A percentile compares a stretch with the other conserved stretches of the same genome.
These are phyloP conservation scores for Salvia miltiorrhiza DNA, from an alignment of 257 asterid species.

Conservation along the genomic window DNA sequence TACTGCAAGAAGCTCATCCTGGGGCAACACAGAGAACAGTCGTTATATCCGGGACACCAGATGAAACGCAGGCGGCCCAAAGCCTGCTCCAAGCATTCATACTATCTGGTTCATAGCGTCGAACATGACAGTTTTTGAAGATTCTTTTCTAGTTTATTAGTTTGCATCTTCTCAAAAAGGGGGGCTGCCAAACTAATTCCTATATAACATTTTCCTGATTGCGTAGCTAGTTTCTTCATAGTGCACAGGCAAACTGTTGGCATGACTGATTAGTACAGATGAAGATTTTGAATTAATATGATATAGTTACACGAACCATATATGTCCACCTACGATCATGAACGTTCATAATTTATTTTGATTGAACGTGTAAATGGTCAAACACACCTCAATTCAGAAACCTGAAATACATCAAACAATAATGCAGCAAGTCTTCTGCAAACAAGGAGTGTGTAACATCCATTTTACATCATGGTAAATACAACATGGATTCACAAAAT, in stretches of 20 bases:
- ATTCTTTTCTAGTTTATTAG: background rate
- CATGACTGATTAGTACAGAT: background rate
- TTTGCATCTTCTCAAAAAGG: constrained; percentile 1
- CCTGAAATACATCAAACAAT: constrained; percentile 6
- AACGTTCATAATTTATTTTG: background rate
- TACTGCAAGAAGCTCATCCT: constrained; percentile 45
- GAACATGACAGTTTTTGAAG: background rate
- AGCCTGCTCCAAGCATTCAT: constrained; percentile 81
- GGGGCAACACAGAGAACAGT: constrained; percentile 48
- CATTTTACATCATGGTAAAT: constrained; percentile 17
- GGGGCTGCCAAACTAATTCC: background rate
- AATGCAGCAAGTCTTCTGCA: background rate
- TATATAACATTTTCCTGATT: background rate
- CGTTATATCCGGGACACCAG: constrained; percentile 68
- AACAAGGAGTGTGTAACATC: background rate
- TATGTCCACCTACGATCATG: background rate
- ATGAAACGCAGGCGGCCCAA: constrained; percentile 75
- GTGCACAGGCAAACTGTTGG: background rate
- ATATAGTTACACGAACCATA: background rate
- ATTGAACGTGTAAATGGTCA: background rate
- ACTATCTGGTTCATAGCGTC: constrained; percentile 32
- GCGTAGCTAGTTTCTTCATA: background rate
- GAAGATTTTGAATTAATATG: background rate
- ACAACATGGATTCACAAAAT: constrained; percentile 21
- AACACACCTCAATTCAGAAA: background rate